Base-by-base conservation (phyloP, 345 rosid genomes). In the Bruguiera sexangula region DNA sequence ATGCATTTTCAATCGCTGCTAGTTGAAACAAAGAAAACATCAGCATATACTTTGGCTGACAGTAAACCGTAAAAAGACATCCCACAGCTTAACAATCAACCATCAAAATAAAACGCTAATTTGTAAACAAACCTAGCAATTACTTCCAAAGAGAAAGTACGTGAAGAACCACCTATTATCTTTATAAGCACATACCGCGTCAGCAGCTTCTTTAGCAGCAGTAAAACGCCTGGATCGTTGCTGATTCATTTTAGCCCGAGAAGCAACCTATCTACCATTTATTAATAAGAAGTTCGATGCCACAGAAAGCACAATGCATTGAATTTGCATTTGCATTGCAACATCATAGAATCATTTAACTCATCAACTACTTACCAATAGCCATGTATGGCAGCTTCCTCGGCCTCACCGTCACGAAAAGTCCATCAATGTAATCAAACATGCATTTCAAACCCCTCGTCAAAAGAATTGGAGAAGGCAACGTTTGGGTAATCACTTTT, bases 231-330 rank as follows among this genome's bases (percentile, higher is more conserved):
- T 86, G 22, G 96, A 87, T 22, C 97, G 85, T 67, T 95, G 99
- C 66, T 92, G 97, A 76, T 95, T 95, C 96, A 95, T 95, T 78
- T 95, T 92, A 11, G 97, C 99, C 66, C 99, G 85, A 36, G 97
- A 97, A 39, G 97, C 99, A 24, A 95, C 99, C 99, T 96, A 74
- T 95, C 98, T 94, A 75, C 37, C 66, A 34, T 22, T 73, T 73
- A 57, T 62, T 75, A 50, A 74, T 50, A 13, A 50, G 15, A 50
- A 7, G 3, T 68, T 64, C 48, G 78, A 66, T 39, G 70, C 65
- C 57, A 78, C 60, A 7, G 18, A 50, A 22, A 22, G 22, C 22
- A 22, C 22, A 22, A 22, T 22, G 22, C 22, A 22, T 22, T 22
- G 22, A 22, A 22, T 22, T 22, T 22, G 22, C 22, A 22, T 22